Percentiles rank a stretch among this genome's conserved stretches.
phyloP scores from a whole-genome alignment of 2,329 filamentous ascomycete species.

The Xylaria sp. region DNA sequence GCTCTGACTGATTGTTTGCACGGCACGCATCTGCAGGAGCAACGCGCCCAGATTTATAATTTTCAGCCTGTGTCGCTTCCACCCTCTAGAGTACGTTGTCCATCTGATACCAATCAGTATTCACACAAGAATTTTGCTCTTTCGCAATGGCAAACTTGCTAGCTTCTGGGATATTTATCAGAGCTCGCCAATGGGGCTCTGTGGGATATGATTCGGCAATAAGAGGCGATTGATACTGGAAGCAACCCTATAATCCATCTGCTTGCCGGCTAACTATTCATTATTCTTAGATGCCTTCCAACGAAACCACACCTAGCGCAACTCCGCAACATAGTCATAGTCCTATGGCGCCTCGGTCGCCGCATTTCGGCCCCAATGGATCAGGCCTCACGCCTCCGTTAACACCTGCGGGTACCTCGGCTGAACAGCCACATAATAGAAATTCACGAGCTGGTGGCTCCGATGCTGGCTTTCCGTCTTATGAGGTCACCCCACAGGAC shows the following conservation, averaged over 20 bases:
- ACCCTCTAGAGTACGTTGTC: slow-evolving; percentile 76
- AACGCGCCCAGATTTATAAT: slow-evolving; percentile 84
- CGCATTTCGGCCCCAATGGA: slow-evolving; percentile 72
- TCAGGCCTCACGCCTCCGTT: slow-evolving; percentile 85
- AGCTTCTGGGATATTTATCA: slow-evolving; percentile 2
- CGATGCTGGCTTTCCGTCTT: slow-evolving; percentile 47
- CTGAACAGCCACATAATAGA: slow-evolving; percentile 50
- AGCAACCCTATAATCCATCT: slow-evolving; percentile 3
- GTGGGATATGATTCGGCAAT: slow-evolving; percentile 9
- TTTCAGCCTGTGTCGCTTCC: slow-evolving; percentile 94
- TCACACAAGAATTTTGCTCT: slow-evolving; percentile 16
- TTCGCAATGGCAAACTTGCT: background rate
- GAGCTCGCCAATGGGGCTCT: background rate
- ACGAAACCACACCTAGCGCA: slow-evolving; percentile 68
- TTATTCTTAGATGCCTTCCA: slow-evolving; percentile 63
- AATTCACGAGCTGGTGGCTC: slow-evolving; percentile 38
- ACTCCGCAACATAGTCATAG: slow-evolving; percentile 73
- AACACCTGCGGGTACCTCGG: slow-evolving; percentile 81
- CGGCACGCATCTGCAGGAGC: slow-evolving; percentile 80
- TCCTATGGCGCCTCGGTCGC: slow-evolving; percentile 73
- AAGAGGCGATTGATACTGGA: slow-evolving; percentile 2
- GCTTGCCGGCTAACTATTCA: slow-evolving; percentile 37
- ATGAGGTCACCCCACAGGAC: slow-evolving; percentile 75
- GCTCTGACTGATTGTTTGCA: slow-evolving; percentile 79
- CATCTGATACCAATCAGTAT: slow-evolving; percentile 42